Base-by-base conservation (phyloP, 2,329 filamentous ascomycete species). In the Aureobasidium lini region DNA sequence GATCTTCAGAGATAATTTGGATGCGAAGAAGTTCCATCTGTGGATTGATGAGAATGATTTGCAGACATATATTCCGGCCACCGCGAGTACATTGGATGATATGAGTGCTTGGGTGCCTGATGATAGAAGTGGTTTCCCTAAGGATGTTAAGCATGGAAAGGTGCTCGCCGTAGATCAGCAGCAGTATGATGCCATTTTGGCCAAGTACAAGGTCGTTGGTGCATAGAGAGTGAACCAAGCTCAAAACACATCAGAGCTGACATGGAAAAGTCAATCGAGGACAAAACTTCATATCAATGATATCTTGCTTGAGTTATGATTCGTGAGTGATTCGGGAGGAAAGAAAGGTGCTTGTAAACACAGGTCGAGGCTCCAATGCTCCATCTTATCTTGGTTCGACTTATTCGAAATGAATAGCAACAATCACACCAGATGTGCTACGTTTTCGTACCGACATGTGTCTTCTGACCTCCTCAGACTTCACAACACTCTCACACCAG, bases 91-190 rank as follows among this genome's bases (percentile, higher is more conserved):
- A 2, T 40, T 52, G 23, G 48, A 52, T 52, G 48, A 52, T n/a
- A 52, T 52, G 48, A 31, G 34, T 52, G 48, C 48, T n/a, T 52
- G 48, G 48, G 48, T 52, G 23, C 34, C 18, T 40, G 48, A 52
- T 31, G 48, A 52, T 40, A 52, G 29, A 36, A 52, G 34, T 13
- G 48, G 48, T 1, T 52, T 52, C 34, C 48, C 48, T 5, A 52
- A 40, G 8, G 48, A 52, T 39, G 36, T 52, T 23, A 52, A 52
- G 48, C 48, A 52, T 7, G 48, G 48, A 29, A 52, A 40, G 15
- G 48, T 52, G 5, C 23, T 52, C 13, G 48, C 48, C 40, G 36
- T 52, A 2, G 11, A 52, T 31, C 48, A 52, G 6, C 48, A 52
- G 23, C 48, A 52, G 36, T 52, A 52, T 28, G 48, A 52, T 52